Evolutionary conservation across 345 rosid genomes (phyloP).

Genomic region (Psidium guajava): DNA sequence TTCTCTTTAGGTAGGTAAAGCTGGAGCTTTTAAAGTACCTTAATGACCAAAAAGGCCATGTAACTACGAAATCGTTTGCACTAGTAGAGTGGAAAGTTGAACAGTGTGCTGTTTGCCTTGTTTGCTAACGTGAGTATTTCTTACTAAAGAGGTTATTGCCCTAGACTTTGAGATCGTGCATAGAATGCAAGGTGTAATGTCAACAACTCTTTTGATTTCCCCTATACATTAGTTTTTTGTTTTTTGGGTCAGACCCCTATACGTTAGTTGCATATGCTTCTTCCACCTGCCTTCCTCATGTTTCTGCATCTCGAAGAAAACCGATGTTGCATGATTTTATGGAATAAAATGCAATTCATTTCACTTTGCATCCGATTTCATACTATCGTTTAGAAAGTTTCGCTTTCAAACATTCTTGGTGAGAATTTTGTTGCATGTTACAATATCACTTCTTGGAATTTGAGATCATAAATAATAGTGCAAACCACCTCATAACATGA

Average conservation of each 20-base stretch:
- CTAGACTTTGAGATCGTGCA: not conserved
- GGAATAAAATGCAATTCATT: not conserved
- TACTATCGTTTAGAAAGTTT: not conserved
- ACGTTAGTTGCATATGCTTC: not conserved
- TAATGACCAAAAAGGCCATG: not conserved
- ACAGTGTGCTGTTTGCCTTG: not conserved
- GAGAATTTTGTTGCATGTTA: not conserved
- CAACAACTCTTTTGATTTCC: not conserved
- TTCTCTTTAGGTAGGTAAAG: not conserved
- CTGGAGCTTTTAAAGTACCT: not conserved
- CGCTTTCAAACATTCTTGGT: not conserved
- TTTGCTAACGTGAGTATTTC: not conserved
- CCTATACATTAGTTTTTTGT: too few species aligned
- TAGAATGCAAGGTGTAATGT: not conserved
- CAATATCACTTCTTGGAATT: not conserved
- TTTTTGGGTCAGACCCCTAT: too few species aligned
- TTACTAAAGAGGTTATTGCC: not conserved
- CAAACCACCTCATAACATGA: too few species aligned
- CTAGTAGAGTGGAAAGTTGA: not conserved
- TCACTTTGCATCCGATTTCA: not conserved
- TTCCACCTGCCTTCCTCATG: not conserved
- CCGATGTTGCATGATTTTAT: not conserved
- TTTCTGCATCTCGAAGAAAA: not conserved
- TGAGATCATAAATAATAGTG: too few species aligned
- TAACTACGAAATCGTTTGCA: not conserved